Base-by-base conservation (phyloP, 1,139 yeast species). In the Suhomyces bribrorum region DNA sequence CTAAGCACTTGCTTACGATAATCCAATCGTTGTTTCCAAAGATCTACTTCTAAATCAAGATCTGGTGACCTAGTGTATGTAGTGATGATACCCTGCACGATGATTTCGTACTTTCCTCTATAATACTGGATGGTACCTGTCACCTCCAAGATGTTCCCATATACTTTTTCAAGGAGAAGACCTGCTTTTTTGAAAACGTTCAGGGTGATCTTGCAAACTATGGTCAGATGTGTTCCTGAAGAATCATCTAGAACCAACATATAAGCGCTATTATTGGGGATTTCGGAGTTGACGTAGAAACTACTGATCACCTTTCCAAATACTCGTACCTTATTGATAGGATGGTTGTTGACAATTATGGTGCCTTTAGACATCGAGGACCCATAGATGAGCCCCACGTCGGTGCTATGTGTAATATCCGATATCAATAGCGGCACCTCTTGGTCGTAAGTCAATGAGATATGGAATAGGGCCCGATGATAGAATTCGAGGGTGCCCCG, bases 271-370 rank as follows among this genome's bases (percentile, higher is more conserved):
- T 7, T 15, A 18, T 24, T 22, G 5, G 9, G 11, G n/a, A 7
- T 13, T n/a, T 17, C 26, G 15, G 24, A 27, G 11, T n/a, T 20
- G 23, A 20, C 11, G 22, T 29, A 41, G 26, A 44, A 49, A 9
- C 40, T 23, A 37, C 47, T 20, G 45, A 38, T 31, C 47, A 72
- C 47, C 18, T 58, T 52, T 0, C 75, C 77, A 23, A 52, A 44
- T 0, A 72, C 41, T 11, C 45, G 39, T 0, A 68, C 49, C 6
- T 40, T 45, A 17, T 47, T 45, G 1, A 71, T 37, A 0, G 77
- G 77, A 49, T 69, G 65, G 42, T 72, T 72, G 3, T 53, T 50
- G 7, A 62, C 41, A 46, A 69, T 31, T 1, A 59, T 32, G 2
- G 57, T 50, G 11, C 47, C 4, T 31, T 27, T 9, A 38, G 30